Evolutionary conservation across 2,329 filamentous ascomycete genomes (phyloP), one percentile per base, ranked within the genome.

Genomic region (Talaromyces sp.): DNA sequence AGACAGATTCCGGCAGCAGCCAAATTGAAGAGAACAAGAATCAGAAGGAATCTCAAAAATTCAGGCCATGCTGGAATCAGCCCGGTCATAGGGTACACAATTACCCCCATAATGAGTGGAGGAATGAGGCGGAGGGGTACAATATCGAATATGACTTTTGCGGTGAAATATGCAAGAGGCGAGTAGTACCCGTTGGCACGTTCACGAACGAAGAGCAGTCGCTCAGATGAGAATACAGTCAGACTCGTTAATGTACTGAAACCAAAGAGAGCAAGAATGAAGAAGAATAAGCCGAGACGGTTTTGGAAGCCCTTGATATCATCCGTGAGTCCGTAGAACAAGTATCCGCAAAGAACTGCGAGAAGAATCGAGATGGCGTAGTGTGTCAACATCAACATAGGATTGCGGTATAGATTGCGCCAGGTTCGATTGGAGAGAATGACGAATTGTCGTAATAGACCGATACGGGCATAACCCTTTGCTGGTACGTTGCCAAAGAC

Each of bases 251-350:
- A 82, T 0, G 93, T 97, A 76, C 92, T 96, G 81, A 99, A 99
- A 9, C 95, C 95, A 70, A 98, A 99, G 2, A 99, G 84, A 0
- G 95, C 92, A 1, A 99, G 84, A 37, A 99, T 83, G 81, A 99
- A 99, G 81, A 99, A 96, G 84, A 99, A 99, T 14, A 99, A 85
- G 66, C 95, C 95, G 5, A 99, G 87, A 21, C 95, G 87, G 76
- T 99, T 99, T 76, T 99, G 95, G 84, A 99, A 99, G 37, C 96
- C 95, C 65, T 92, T 89, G 69, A 99, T 96, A 71, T 99, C 93
- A 71, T 96, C 92, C 0, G 93, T 96, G 55, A 99, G 82, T 2
- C 93, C 95, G 70, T 98, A 99, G 80, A 98, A 99, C 12, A 99
- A 84, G 76, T 91, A 98, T 3, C 95, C 95, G 1, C 93, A 93